Conservation (phyloP, 2,329 filamentous ascomycete genomes). For the Cryphonectria nitschkei region DNA sequence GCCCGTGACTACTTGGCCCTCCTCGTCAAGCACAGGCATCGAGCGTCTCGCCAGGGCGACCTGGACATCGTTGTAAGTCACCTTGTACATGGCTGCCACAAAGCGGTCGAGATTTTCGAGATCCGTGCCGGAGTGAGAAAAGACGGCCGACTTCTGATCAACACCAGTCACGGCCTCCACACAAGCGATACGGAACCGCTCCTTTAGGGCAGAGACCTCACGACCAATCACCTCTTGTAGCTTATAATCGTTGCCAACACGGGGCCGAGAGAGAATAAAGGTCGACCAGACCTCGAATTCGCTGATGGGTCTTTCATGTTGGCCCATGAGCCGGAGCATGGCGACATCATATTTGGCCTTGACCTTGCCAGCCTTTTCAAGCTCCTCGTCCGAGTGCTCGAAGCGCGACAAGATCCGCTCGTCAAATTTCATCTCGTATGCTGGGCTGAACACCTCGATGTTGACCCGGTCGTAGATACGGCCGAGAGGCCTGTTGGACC, state of each 20-base stretch:
- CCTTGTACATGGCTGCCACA: slow-evolving; percentile 83
- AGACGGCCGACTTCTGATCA: not conserved
- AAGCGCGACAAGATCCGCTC: slow-evolving; percentile 70
- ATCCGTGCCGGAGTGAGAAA: slow-evolving; percentile 53
- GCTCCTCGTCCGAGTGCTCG: slow-evolving; percentile 53
- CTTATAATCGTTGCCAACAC: slow-evolving; percentile 78
- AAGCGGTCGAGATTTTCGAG: slow-evolving; percentile 68
- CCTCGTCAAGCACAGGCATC: slow-evolving; percentile 21
- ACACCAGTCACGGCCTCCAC: slow-evolving; percentile 56
- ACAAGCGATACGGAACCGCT: slow-evolving; percentile 70
- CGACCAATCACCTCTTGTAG: slow-evolving; percentile 80
- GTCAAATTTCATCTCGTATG: slow-evolving; percentile 77
- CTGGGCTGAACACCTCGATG: slow-evolving; percentile 61
- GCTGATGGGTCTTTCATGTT: slow-evolving; percentile 73
- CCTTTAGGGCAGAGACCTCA: slow-evolving; percentile 67
- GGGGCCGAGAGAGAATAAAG: slow-evolving; percentile 77
- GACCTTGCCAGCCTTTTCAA: slow-evolving; percentile 65
- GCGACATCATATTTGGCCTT: slow-evolving; percentile 80
- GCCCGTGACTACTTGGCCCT: slow-evolving; percentile 40
- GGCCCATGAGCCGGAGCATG: slow-evolving; percentile 79
- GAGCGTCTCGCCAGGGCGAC: slow-evolving; percentile 55
- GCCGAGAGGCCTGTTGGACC: slow-evolving; percentile 74
- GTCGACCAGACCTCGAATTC: slow-evolving; percentile 93
- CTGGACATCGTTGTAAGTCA: slow-evolving; percentile 73
- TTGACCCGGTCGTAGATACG: slow-evolving; percentile 77